Conservation (phyloP, 352 stramenopile species). For the Phytophthora niederhauseri region DNA sequence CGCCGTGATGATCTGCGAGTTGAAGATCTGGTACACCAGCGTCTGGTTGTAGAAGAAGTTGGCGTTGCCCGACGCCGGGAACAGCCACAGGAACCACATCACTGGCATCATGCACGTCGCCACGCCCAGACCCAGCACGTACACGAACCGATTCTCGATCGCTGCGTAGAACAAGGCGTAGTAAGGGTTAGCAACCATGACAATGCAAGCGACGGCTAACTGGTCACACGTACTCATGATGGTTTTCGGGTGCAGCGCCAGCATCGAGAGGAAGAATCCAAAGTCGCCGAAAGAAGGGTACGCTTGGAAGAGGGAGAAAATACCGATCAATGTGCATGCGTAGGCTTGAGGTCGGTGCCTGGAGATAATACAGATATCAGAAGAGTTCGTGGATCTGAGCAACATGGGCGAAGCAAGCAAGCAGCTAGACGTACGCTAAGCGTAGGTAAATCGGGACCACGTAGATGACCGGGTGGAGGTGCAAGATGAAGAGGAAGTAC, state of each 20-base stretch:
- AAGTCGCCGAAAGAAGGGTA: constrained; percentile 84
- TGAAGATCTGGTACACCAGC: constrained; percentile 88
- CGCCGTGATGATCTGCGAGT: constrained; percentile 73
- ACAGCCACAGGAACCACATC: constrained; percentile 91
- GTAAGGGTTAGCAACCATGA: neutral
- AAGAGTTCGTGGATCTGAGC: constrained; percentile 3
- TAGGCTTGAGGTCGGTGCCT: constrained; percentile 78
- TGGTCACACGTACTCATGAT: constrained; percentile 74
- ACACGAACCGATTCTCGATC: constrained; percentile 81
- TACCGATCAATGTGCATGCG: constrained; percentile 65
- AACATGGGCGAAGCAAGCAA: neutral
- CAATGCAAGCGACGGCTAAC: too few relatives aligned
- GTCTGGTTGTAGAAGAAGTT: constrained; percentile 93
- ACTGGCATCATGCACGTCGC: constrained; percentile 80
- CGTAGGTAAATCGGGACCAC: constrained; percentile 79
- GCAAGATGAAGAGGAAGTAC: constrained; percentile 86
- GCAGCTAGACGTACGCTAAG: constrained; percentile 51
- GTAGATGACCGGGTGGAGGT: constrained; percentile 84
- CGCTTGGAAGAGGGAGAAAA: constrained; percentile 80
- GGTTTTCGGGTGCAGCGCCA: constrained; percentile 78
- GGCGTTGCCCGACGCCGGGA: constrained; percentile 83
- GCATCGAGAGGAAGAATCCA: constrained; percentile 72
- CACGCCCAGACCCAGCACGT: constrained; percentile 67
- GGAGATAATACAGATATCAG: constrained; percentile 5
- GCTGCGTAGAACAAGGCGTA: constrained; percentile 30